Evolutionary conservation across 495 filamentous ascomycete species (phyloP).

Genomic region (Xylaria telfairii): DNA sequence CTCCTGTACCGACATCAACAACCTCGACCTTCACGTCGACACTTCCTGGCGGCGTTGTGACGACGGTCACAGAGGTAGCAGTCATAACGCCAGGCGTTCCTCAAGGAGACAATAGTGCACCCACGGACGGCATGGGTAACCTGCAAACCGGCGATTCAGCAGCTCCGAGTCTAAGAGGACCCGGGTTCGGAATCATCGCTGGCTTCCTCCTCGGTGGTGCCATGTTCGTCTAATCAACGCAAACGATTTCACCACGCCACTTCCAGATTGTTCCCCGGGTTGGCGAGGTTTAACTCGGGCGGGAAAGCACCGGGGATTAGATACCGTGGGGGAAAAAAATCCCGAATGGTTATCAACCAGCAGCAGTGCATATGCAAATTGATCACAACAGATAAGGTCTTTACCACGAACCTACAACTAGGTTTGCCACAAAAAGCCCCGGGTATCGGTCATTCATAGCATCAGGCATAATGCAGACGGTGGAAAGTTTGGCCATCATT

Average conservation of each 20-base stretch:
- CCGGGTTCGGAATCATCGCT: constrained; percentile 33
- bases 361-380: not conserved
- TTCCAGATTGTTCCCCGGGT: not conserved
- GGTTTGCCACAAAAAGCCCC: not conserved
- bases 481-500: constrained; percentile 3
- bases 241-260: not conserved
- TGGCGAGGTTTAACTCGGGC: not conserved
- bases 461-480: not conserved
- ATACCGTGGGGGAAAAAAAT: not conserved
- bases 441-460: not conserved
- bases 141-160: constrained; percentile 45
- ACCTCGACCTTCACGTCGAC: constrained; percentile 47
- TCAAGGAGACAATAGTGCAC: constrained; percentile 23
- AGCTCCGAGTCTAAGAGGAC: constrained; percentile 22
- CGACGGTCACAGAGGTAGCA: constrained; percentile 37
- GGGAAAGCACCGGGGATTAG: not conserved
- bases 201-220: constrained; percentile 37
- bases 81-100: constrained; percentile 31
- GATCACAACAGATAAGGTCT: not conserved
- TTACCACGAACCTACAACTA: not conserved
- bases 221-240: constrained; percentile 12
- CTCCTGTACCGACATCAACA: constrained; percentile 27
- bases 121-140: constrained; percentile 32
- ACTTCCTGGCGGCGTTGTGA: constrained; percentile 44
- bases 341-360: not conserved